Base-by-base conservation (phyloP, 371 early-diverging fungal species). In the Circinella umbellata region DNA sequence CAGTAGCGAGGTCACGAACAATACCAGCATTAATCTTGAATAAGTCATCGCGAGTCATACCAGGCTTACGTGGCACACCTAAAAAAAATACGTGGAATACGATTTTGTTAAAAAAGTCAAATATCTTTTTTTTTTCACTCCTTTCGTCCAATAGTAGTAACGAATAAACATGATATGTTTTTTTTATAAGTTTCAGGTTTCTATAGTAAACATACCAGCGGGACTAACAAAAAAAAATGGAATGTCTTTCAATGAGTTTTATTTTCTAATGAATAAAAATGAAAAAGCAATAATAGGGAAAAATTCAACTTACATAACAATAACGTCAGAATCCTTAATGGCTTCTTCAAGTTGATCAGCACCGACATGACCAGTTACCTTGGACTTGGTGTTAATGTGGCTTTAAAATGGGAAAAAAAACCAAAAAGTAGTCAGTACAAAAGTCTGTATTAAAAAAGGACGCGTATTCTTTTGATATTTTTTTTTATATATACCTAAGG, bases 1-100 rank as follows among this genome's bases (percentile, higher is more conserved):
- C 93, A 38, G 85, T 84, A 34, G 93, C 94, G 64, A 96, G 84
- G 72, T 84, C 91, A 71, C 90, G 81, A 47, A 96, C 89, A 75
- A 96, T 96, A 55, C 93, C 92, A 57, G 96, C 96, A 71, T 95
- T 95, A 73, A 92, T 92, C 74, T 93, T 93, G 89, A 95, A 95
- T 54, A 95, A 80, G 73, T 95, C 95, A 74, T 94, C 94, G 67
- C 96, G 88, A 55, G 95, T 92, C 96, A 96, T 96, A 34, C 57
- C 57, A 57, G 57, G 57, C 84, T 94, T 94, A 46, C 96, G 81
- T 27, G 96, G 95, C 36, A 95, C 93, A 73, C 96, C 96, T 61
- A 42, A 9, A 42, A 11, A 42, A 9, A 42, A 9, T 42, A 42
- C 1, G 6, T 42, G 11, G 3, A 42, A 42, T 27, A 27, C 2